Base-by-base conservation (phyloP, 164 flowering plant species). In the Umbilicus rupestris region DNA sequence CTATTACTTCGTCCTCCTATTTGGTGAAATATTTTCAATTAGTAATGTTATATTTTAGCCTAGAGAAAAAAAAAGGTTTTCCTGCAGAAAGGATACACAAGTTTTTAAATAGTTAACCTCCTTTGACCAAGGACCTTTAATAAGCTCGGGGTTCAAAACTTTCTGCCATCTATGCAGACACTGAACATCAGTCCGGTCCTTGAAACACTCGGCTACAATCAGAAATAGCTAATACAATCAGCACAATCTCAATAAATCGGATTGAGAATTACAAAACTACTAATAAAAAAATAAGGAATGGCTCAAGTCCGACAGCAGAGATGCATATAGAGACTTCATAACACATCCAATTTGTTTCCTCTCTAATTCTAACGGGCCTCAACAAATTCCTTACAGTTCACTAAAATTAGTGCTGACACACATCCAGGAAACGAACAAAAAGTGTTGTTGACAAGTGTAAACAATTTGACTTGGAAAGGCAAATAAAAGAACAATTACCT, bases 151-250 rank as follows among this genome's bases (percentile, higher is more conserved):
- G 29, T 63, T 63, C 65, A 63, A 9, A 20, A 63, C 65, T 63
- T 63, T 63, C 29, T 63, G 65, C 65, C 65, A 63, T 35, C 65
- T 20, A 17, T 63, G 65, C 26, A 63, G 65, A 41, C 65, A 63
- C 26, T 63, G 65, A 6, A 63, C 65, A 63, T 63, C 65, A 20
- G 65, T 63, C 65, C 65, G 65, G 35, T 63, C 65, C 65, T 63
- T 37, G 45, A 63, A 63, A 6, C 65, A 63, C 45, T 63, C 65
- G 16, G 65, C 65, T 63, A 33, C 45, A 63, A 26, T 20, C 42
- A 63, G 10, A 37, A 37, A 39, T 17, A 63, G 12, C 24, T 0
- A 39, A 35, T 16, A 14, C 26, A 33, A 29, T 63, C 17, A 41
- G 65, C 28, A 50, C 15, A 10, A 20, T 33, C 24, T 33, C 15